These are phyloP conservation scores for Arabidopsis hybrid DNA, from an alignment of 441 rosid species.

Conservation along the genomic window DNA sequence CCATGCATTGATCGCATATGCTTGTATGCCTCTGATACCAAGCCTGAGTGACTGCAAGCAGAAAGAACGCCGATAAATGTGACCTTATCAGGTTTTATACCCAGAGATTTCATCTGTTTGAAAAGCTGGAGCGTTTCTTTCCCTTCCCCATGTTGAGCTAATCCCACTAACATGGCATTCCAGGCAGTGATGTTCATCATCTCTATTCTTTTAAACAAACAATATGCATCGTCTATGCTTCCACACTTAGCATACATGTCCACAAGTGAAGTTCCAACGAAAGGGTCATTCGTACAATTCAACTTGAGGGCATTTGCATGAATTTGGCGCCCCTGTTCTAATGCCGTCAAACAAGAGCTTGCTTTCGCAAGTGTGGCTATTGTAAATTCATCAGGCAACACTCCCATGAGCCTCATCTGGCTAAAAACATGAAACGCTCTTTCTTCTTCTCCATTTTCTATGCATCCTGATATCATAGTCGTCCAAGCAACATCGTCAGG, in stretches of 20 bases:
- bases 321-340: constrained; percentile 54
- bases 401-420: constrained; percentile 53
- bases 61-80: constrained; percentile 52
- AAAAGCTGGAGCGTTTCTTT: constrained; percentile 51
- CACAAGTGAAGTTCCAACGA: constrained; percentile 52
- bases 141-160: constrained; percentile 58
- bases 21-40: constrained; percentile 49
- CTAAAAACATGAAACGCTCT: constrained; percentile 49
- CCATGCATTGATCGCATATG: constrained; percentile 42
- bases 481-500: constrained; percentile 62
- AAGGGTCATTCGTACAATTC: constrained; percentile 47
- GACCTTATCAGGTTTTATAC: constrained; percentile 51
- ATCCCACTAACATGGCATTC: constrained; percentile 57
- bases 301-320: constrained; percentile 52
- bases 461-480: constrained; percentile 56
- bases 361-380: constrained; percentile 59
- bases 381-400: constrained; percentile 53
- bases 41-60: constrained; percentile 57
- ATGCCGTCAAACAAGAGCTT: constrained; percentile 50
- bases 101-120: constrained; percentile 43
- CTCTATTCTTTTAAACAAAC: constrained; percentile 42
- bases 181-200: constrained; percentile 44
- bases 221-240: constrained; percentile 50
- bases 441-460: constrained; percentile 53
- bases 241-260: constrained; percentile 64